Evolutionary conservation across 768 basidiomycete species (phyloP).

Genomic region (Termitomyces titanicus): DNA sequence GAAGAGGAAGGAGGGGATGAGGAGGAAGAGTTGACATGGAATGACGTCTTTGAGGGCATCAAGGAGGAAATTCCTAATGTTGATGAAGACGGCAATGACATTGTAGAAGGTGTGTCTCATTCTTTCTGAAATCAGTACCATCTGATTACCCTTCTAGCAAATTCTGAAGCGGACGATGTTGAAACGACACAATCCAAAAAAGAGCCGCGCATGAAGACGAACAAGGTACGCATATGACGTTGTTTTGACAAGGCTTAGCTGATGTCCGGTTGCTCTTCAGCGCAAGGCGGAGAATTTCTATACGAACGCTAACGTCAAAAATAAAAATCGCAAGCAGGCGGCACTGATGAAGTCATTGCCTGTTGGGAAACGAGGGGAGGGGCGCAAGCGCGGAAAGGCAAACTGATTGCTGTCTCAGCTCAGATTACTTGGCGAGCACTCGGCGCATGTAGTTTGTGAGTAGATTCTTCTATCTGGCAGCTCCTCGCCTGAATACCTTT

Average conservation of each 20-base stretch:
- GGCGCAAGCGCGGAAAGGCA: slow-evolving; percentile 32
- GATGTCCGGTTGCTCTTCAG: slow-evolving; percentile 33
- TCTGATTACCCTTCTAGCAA: slow-evolving; percentile 5
- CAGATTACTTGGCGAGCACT: slow-evolving; percentile 6
- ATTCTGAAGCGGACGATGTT: slow-evolving; percentile 11
- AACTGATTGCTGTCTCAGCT: slow-evolving; percentile 1
- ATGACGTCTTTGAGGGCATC: slow-evolving; percentile 77
- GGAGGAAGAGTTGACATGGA: slow-evolving; percentile 71
- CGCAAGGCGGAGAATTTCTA: slow-evolving; percentile 91
- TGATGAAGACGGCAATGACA: slow-evolving; percentile 26
- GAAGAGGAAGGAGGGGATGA: slow-evolving; percentile 39
- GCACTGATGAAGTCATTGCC: slow-evolving; percentile 55
- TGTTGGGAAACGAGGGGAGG: slow-evolving; percentile 44
- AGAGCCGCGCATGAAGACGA: slow-evolving; percentile 86
- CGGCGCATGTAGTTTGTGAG: slow-evolving; percentile 10
- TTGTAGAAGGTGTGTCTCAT: slow-evolving; percentile 23
- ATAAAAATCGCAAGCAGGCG: slow-evolving; percentile 71
- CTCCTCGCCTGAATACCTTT: not conserved
- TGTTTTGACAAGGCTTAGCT: not conserved
- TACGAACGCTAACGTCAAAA: slow-evolving; percentile 80
- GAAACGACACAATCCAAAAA: slow-evolving; percentile 32
- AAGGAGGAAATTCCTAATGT: slow-evolving; percentile 22
- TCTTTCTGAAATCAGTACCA: slow-evolving; percentile 9
- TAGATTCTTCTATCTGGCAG: not conserved
- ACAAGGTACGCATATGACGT: slow-evolving; percentile 55